Evolutionary conservation across 1,284 basidiomycete genomes (phyloP).

Genomic region (Cutaneotrichosporon cyanovorans): DNA sequence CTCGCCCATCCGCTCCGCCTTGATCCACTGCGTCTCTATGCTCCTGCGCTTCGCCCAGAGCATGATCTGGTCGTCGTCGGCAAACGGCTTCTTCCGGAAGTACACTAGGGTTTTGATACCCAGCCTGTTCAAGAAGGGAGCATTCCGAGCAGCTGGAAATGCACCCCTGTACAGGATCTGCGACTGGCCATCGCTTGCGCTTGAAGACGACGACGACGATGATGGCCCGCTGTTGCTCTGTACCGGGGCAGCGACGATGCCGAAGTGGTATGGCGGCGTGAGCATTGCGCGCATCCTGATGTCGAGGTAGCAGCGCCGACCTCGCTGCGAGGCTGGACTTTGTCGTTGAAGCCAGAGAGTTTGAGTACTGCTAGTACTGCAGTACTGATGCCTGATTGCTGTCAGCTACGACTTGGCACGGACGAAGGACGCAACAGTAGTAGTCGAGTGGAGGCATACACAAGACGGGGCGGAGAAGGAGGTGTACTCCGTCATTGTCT

Average conservation of each 20-base stretch:
- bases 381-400: too few relatives aligned
- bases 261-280: conserved; percentile 28
- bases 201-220: too few relatives aligned
- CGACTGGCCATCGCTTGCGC: neutral
- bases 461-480: too few relatives aligned
- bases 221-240: too few relatives aligned
- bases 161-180: conserved; percentile 38
- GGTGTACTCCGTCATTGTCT: too few relatives aligned
- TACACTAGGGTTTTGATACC: conserved; percentile 54
- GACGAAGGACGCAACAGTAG: too few relatives aligned
- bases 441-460: too few relatives aligned
- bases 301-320: neutral
- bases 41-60: conserved; percentile 24
- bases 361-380: too few relatives aligned
- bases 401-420: too few relatives aligned
- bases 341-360: too few relatives aligned
- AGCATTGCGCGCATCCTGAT: conserved; percentile 11
- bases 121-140: conserved; percentile 39
- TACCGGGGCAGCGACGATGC: conserved; percentile 21
- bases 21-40: conserved; percentile 33
- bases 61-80: conserved; percentile 23
- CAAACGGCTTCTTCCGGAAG: conserved; percentile 49
- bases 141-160: conserved; percentile 32
- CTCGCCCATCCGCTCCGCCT: conserved; percentile 38
- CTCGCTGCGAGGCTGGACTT: neutral